A percentile compares a stretch with the other conserved stretches of the same genome.
Conservation (phyloP, 352 stramenopile species). For the Lagenidium sp. region DNA sequence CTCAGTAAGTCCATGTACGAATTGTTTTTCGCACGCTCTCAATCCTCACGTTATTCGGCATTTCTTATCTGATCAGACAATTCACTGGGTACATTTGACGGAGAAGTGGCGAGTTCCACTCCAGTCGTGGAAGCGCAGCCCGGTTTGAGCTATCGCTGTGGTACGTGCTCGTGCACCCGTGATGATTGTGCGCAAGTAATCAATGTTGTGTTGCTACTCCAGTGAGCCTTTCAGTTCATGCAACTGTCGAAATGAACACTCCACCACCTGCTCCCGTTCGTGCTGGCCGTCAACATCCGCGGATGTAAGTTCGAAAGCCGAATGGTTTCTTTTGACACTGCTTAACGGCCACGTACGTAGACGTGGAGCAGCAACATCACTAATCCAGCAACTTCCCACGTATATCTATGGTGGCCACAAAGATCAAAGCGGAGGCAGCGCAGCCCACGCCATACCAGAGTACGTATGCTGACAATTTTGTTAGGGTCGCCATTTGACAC, state of each 20-base stretch:
- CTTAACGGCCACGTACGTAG: slow-evolving; percentile 11
- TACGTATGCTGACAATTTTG: slow-evolving; percentile 15
- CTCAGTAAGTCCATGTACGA: slow-evolving; percentile 34
- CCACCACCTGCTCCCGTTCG: slow-evolving; percentile 12
- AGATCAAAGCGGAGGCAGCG: slow-evolving; percentile 14
- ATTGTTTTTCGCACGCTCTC: too few species aligned
- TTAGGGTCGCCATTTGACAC: too few species aligned
- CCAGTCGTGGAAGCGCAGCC: slow-evolving; percentile 19
- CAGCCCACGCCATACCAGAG: slow-evolving; percentile 36
- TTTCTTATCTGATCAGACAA: too few species aligned
- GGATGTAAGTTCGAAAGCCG: slow-evolving; percentile 15
- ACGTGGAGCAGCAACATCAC: slow-evolving; percentile 38
- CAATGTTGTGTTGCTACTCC: neutral
- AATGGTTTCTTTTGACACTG: too few species aligned
- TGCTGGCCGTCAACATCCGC: slow-evolving; percentile 19
- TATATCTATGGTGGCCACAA: slow-evolving; percentile 65
- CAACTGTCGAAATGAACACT: slow-evolving; percentile 14
- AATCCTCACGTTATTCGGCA: too few species aligned
- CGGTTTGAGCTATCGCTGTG: slow-evolving; percentile 21
- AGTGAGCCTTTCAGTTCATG: slow-evolving; percentile 53
- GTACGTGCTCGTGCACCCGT: slow-evolving; percentile 9
- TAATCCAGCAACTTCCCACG: slow-evolving; percentile 78
- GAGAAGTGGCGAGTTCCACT: neutral
- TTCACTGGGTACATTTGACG: neutral
- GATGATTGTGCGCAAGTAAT: neutral